Evolutionary conservation across 1,139 yeast species (phyloP).

Genomic region (Geotrichum klebahnii): DNA sequence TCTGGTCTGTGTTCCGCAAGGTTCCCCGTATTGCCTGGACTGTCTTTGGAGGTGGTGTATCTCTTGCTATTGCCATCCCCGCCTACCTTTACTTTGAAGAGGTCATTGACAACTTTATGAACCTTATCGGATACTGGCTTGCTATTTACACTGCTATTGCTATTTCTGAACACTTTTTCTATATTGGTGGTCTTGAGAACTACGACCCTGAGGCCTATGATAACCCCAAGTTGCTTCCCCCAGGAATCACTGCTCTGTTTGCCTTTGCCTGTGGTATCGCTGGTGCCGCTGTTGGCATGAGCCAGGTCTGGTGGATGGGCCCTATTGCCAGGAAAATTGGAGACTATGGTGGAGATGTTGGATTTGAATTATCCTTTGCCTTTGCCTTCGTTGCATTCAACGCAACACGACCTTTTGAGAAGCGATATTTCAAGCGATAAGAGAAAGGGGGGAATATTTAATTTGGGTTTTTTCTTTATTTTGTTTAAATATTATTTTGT

Average conservation of each 20-base stretch:
- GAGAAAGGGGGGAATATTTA: not conserved
- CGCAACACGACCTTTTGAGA: constrained; percentile 60
- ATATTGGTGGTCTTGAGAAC: constrained; percentile 51
- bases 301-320: constrained; percentile 78
- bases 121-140: constrained; percentile 83
- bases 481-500: not conserved
- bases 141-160: constrained; percentile 75
- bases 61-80: constrained; percentile 83
- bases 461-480: not conserved
- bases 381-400: constrained; percentile 67
- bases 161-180: constrained; percentile 73
- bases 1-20: constrained; percentile 65
- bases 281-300: constrained; percentile 83
- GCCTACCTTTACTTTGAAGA: constrained; percentile 69
- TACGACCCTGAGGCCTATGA: constrained; percentile 64
- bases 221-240: constrained; percentile 56
- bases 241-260: constrained; percentile 70
- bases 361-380: constrained; percentile 70
- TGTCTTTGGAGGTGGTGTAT: constrained; percentile 63
- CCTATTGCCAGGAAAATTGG: constrained; percentile 62
- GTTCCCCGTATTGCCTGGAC: constrained; percentile 86
- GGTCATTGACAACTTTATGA: constrained; percentile 83
- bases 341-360: constrained; percentile 74
- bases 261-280: constrained; percentile 81
- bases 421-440: constrained; percentile 32